A percentile compares a stretch with the other conserved stretches of the same genome.
Evolutionary conservation across 129 eudicot genomes (phyloP).

Genomic region (Lactuca sativa): DNA sequence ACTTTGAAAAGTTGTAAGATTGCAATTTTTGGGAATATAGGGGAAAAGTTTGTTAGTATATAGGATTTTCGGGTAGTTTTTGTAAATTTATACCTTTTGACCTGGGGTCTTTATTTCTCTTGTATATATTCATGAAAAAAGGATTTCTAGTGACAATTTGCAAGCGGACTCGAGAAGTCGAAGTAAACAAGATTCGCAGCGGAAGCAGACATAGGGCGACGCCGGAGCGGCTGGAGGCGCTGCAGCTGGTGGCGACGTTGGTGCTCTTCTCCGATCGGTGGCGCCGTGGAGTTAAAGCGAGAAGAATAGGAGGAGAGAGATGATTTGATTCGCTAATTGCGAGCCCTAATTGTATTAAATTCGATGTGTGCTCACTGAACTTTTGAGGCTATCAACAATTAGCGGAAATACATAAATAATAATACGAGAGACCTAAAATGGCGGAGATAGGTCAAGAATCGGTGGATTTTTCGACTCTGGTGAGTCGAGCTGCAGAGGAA

Average conservation of each 20-base stretch:
- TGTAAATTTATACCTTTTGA: constrained; percentile 11
- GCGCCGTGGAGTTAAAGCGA: neutral
- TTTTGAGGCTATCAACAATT: constrained; percentile 21
- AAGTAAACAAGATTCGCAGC: constrained; percentile 34
- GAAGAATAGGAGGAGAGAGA: neutral
- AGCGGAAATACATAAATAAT: constrained; percentile 13
- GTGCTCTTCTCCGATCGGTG: constrained; percentile 26
- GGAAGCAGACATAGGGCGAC: constrained; percentile 32
- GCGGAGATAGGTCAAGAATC: constrained; percentile 87
- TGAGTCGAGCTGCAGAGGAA: constrained; percentile 85
- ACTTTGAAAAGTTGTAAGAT: neutral
- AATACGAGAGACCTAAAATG: constrained; percentile 35
- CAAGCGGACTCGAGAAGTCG: constrained; percentile 24
- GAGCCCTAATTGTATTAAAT: constrained; percentile 35
- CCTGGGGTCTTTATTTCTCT: constrained; percentile 8
- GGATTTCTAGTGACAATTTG: constrained; percentile 9
- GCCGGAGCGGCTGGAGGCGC: constrained; percentile 27
- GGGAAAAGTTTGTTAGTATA: neutral
- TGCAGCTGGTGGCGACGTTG: constrained; percentile 22
- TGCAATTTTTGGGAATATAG: neutral
- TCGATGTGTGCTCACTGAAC: constrained; percentile 13
- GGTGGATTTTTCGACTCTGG: constrained; percentile 85
- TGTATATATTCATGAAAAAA: constrained; percentile 10
- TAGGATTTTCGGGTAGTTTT: constrained; percentile 14
- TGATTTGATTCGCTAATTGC: constrained; percentile 16